Percentiles rank a stretch among this genome's conserved stretches.
Evolutionary conservation across 176 grass and related monocot species (phyloP).

Genomic region (Musa acuminata): DNA sequence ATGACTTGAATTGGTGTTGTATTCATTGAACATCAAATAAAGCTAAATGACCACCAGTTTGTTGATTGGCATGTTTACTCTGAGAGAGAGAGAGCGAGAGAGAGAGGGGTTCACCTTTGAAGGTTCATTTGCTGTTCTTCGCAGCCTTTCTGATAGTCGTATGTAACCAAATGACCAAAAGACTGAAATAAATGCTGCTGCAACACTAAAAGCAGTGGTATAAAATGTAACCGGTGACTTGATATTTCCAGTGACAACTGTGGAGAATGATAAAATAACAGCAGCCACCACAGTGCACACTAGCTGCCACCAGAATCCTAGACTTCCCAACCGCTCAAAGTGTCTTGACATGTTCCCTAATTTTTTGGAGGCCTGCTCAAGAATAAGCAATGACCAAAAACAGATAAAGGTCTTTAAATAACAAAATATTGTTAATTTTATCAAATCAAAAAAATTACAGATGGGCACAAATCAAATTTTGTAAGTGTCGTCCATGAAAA

Average conservation of each 20-base stretch:
- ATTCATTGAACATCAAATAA: too few relatives aligned
- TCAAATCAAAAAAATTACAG: not conserved
- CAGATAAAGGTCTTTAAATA: too few relatives aligned
- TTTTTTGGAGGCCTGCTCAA: conserved; percentile 65
- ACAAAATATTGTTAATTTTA: too few relatives aligned
- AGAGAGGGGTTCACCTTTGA: conserved; percentile 45
- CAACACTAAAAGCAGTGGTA: conserved; percentile 53
- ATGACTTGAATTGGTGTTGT: too few relatives aligned
- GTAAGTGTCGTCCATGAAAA: too few relatives aligned
- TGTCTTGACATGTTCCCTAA: conserved; percentile 60
- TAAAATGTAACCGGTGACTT: conserved; percentile 76
- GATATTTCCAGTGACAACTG: conserved; percentile 51
- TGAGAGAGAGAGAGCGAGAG: too few relatives aligned
- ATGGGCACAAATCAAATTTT: not conserved
- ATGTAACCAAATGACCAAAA: conserved; percentile 96
- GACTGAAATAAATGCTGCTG: conserved; percentile 73
- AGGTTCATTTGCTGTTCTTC: conserved; percentile 61
- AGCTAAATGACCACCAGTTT: too few relatives aligned
- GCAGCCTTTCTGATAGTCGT: conserved; percentile 66
- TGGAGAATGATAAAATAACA: conserved; percentile 83
- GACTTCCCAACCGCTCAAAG: conserved; percentile 76
- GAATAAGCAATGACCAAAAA: not conserved
- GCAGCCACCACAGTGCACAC: conserved; percentile 64
- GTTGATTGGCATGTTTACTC: too few relatives aligned
- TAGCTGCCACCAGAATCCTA: conserved; percentile 81